A percentile compares a stretch with the other conserved stretches of the same genome.
Evolutionary conservation across 306 rosid genomes (phyloP).

Genomic region (Luffa acutangula): DNA sequence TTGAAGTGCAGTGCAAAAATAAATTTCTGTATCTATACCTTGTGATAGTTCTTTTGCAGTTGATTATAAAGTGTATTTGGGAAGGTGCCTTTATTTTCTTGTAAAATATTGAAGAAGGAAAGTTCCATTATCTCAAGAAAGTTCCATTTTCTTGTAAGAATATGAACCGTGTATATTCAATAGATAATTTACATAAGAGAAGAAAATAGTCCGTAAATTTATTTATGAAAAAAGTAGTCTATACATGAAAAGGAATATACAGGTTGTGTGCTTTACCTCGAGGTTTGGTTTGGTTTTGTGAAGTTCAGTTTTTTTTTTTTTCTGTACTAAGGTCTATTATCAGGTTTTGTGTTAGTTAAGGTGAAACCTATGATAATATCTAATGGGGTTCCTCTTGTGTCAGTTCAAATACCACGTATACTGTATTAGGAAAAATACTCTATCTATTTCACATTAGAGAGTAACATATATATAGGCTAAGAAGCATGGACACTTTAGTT

Average conservation of each 20-base stretch:
- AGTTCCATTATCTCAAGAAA: neutral
- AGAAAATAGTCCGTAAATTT: neutral
- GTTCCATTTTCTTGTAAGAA: neutral
- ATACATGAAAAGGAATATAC: neutral
- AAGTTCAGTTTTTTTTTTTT: no score
- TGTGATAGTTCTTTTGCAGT: neutral
- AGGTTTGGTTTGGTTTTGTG: no score
- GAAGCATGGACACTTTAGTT: no score
- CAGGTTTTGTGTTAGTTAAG: no score
- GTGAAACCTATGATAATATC: no score
- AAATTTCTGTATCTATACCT: neutral
- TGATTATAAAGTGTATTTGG: neutral
- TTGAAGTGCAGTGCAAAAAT: neutral
- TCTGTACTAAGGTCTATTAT: no score
- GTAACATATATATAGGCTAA: no score
- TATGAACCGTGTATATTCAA: neutral
- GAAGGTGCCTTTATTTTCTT: neutral
- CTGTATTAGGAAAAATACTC: no score
- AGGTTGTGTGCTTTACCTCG: no score
- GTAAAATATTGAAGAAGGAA: neutral
- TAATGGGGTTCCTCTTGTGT: no score
- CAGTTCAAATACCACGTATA: no score
- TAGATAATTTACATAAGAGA: neutral
- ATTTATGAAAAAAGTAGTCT: neutral
- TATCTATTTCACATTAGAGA: no score